Evolutionary conservation across 345 rosid genomes (phyloP), one percentile per base, ranked within the genome.

Genomic region (Streptanthus diversifolius): DNA sequence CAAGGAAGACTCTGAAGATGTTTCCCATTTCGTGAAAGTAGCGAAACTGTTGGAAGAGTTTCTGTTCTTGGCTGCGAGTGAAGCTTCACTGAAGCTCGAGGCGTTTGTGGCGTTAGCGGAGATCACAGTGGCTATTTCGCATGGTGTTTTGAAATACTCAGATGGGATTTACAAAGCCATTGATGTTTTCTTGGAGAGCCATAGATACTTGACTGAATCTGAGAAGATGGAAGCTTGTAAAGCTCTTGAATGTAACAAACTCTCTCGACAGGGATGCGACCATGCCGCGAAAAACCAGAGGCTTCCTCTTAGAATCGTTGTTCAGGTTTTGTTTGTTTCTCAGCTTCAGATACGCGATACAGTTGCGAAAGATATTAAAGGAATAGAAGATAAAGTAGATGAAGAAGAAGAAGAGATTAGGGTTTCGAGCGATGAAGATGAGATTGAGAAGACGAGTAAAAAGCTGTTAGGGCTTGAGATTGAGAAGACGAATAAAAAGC

Each of bases 101-200:
- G 83, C 81, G 2, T 93, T 93, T 76, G 70, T 81, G 52, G 63
- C 74, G 3, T 56, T 89, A 5, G 88, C 85, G 1, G 86, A 91
- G 67, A 82, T 82, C 80, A 79, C 90, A 7, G 70, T 52, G 51
- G 80, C 87, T 37, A 82, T 74, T 41, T 84, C 90, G 5, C 39
- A 71, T 5, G 95, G 84, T 12, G 64, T 75, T 2, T 62, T 81
- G 27, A 77, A 69, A 13, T 87, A 74, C 52, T 84, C 83, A 0
- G 88, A 93, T 71, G 92, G 92, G 63, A 76, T 88, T 48, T 93
- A 91, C 82, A 79, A 78, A 47, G 98, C 92, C 0, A 76, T 91
- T 2, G 88, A 93, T 73, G 71, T 78, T 32, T 93, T 86, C 86
- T 68, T 93, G 54, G 88, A 88, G 53, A 84, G 74, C 63, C 96